phyloP scores from a whole-genome alignment of 2,329 filamentous ascomycete genomes.

The Cladophialophora exuberans region DNA sequence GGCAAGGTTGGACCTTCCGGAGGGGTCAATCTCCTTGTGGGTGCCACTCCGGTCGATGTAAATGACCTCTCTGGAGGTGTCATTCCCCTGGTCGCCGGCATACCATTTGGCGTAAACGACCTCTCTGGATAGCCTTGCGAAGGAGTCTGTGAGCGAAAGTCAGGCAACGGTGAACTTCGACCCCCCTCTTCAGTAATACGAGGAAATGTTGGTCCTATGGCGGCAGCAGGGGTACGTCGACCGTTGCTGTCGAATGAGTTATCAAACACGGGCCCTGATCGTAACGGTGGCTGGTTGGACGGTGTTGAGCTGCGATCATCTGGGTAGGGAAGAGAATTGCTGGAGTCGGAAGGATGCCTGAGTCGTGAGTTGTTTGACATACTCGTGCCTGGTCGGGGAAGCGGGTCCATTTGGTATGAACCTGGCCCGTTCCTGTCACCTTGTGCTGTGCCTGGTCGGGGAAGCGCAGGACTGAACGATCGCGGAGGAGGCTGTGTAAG shows the following conservation, averaged over 20 bases:
- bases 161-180: conserved; percentile 29
- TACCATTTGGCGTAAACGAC: conserved; percentile 27
- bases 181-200: conserved; percentile 28
- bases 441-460: conserved; percentile 33
- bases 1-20: conserved; percentile 23
- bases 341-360: conserved; percentile 25
- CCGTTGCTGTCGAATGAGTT: conserved; percentile 10
- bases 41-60: conserved; percentile 24
- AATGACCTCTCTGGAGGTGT: conserved; percentile 29
- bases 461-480: conserved; percentile 34
- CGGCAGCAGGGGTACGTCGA: conserved; percentile 23
- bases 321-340: conserved; percentile 25
- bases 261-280: conserved; percentile 20
- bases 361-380: conserved; percentile 27
- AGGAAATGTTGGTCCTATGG: conserved; percentile 20
- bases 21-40: conserved; percentile 23
- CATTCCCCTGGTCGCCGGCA: conserved; percentile 18
- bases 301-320: conserved; percentile 25
- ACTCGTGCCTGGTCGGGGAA: conserved; percentile 33
- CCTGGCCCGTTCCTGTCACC: conserved; percentile 33
- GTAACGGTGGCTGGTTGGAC: conserved; percentile 21
- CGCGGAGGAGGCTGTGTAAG: conserved; percentile 35
- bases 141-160: conserved; percentile 28
- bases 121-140: conserved; percentile 27
- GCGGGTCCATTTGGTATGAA: conserved; percentile 36